Evolutionary conservation across 495 filamentous ascomycete genomes (phyloP), one percentile per base, ranked within the genome.

Genomic region (Neurospora sp.): DNA sequence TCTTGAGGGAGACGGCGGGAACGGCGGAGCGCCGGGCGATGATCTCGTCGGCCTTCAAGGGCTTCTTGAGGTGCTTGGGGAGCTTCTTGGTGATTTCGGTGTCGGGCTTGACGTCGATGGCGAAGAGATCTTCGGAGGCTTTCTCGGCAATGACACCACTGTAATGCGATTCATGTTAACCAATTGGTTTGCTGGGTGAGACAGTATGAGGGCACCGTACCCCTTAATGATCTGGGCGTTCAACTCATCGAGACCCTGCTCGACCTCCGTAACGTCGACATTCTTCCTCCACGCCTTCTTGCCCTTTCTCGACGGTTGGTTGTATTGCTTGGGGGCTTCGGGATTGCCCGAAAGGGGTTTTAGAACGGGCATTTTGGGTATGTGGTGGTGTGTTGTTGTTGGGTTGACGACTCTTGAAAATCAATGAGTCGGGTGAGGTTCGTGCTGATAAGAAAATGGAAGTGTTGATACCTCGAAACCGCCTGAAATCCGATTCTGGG

Each of bases 211-310:
- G n/a, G 71, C 42, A 39, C 35, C 85, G 38, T 87, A 95, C 94
- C 93, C 94, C 86, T 90, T 89, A 74, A 96, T 93, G 75, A 96
- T 90, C 84, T 97, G 93, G 59, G 94, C 92, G 74, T 94, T 92
- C 76, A 94, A 84, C 74, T 91, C 83, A 72, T 96, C 92, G 62
- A 99, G 88, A 62, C 96, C 96, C 75, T 90, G 85, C 76, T 93
- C 87, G 35, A 99, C 86, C 72, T 96, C 91, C 16, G 92, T 89
- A 69, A 98, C 87, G 82, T 99, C 94, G 78, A 98, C 92, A 84
- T 99, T 96, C 82, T 98, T 99, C 76, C 96, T 88, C 96, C 96
- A 99, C 23, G 96, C 96, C 83, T 94, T 97, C 84, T 99, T 99
- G 75, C 96, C 95, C 82, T 98, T 99, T 78, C 96, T 87, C 12